Base-by-base conservation (phyloP, 139 green algal genomes). In the Tetradesmus obliquus region DNA sequence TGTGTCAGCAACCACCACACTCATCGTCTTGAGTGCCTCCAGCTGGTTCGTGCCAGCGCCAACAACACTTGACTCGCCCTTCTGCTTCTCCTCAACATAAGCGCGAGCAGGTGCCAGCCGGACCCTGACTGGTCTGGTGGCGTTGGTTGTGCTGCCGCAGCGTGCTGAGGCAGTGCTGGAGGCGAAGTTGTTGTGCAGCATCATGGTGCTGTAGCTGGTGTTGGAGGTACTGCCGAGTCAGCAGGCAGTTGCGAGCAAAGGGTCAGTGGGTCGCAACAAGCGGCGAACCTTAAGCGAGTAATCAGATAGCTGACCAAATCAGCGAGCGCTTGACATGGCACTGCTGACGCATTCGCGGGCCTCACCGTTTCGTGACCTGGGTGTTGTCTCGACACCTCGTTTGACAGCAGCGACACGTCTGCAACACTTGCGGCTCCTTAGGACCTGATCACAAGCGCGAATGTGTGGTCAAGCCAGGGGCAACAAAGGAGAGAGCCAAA, bases 1-100 rank as follows among this genome's bases (percentile, higher is more conserved):
- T 22, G 95, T 97, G 87, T 98, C 96, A 5, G 95, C 95, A 1
- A 97, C 95, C 5, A 97, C 94, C 15, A 94, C 94, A 54, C 86
- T 94, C 94, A 97, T 95, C 17, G 86, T 51, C 66, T 93, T 93
- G 4, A 97, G 93, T 0, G 93, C 92, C 22, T 97, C 94, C 19
- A 97, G 94, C 95, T 97, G 95, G 90, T 97, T 97, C 54, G 89
- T 93, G 79, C 74, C 32, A 24, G 19, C 51, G 7, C 32, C 32
- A 45, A 45, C 32, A 45, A 45, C 32, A 45, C 32, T 45, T 45
- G 87, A 19, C 74, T 76, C 74, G 55, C 88, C 88, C 24, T 69
- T 69, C 55, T 91, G 76, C 88, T 91, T 91, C 57, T 91, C 88
- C 32, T 91, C 88, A 2, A 91, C 22, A 32, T 87, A 91, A 20